Evolutionary conservation across 163 green algal species (phyloP).

Genomic region (Trebouxia gelatinosa): DNA sequence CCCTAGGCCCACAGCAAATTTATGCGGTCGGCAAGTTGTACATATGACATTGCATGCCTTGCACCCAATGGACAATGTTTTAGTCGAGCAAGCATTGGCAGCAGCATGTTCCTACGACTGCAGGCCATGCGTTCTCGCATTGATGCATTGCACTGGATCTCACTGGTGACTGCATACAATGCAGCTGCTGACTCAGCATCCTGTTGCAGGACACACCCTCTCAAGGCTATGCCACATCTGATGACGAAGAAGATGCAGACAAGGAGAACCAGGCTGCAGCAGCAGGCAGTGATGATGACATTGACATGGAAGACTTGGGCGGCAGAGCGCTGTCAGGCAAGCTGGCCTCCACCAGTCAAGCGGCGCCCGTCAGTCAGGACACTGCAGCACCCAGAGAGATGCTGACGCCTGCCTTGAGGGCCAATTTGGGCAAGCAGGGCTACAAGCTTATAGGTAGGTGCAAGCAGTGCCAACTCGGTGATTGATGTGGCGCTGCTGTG

Average conservation of each 20-base stretch:
- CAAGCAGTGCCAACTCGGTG: too few species aligned
- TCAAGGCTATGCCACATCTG: slow-evolving; percentile 27
- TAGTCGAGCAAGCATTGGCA: too few species aligned
- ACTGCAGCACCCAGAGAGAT: slow-evolving; percentile 49
- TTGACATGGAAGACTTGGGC: slow-evolving; percentile 75
- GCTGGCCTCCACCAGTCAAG: not conserved
- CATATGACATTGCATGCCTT: too few species aligned
- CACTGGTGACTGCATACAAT: too few species aligned
- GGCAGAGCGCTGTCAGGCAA: slow-evolving; percentile 22
- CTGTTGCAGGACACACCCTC: slow-evolving; percentile 10
- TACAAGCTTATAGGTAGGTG: slow-evolving; percentile 52
- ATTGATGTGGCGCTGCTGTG: too few species aligned
- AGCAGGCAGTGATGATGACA: slow-evolving; percentile 50
- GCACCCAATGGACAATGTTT: too few species aligned
- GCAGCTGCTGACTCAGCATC: too few species aligned
- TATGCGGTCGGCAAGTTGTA: too few species aligned
- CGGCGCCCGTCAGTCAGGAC: not conserved
- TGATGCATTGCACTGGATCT: too few species aligned
- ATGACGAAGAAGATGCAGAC: slow-evolving; percentile 31
- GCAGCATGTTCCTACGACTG: too few species aligned
- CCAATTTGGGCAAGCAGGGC: slow-evolving; percentile 57
- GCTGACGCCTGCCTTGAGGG: slow-evolving; percentile 57
- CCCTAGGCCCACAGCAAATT: too few species aligned
- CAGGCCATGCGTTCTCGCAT: too few species aligned
- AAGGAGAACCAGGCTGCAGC: slow-evolving; percentile 4